These are phyloP conservation scores for Thraustochytrium sp. DNA, from an alignment of 352 stramenopile species.

Conservation along the genomic window DNA sequence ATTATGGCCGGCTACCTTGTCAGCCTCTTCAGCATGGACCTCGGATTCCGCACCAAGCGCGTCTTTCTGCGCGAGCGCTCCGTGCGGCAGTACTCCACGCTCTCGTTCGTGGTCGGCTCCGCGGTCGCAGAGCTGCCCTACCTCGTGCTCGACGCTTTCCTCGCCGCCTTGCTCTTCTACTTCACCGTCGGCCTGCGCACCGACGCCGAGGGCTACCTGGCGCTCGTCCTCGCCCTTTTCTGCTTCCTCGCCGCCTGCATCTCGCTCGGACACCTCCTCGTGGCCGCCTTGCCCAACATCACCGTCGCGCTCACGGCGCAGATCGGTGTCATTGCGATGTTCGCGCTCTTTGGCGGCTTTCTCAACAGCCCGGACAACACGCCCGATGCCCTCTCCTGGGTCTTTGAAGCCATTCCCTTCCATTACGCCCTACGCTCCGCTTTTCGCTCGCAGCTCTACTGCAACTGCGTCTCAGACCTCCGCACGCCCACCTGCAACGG, in stretches of 20 bases:
- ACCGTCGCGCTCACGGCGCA: not conserved
- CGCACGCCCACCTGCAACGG: no score
- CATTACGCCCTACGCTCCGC: not conserved
- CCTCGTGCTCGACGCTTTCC: not conserved
- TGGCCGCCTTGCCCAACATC: not conserved
- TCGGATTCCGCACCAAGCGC: not conserved
- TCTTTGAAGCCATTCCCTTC: not conserved
- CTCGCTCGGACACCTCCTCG: not conserved
- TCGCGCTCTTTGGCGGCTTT: conserved; percentile 5
- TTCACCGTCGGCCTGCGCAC: not conserved
- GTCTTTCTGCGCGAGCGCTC: not conserved
- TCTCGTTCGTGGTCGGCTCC: not conserved
- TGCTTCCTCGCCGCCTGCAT: not conserved
- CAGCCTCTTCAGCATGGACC: not conserved
- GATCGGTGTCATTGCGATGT: not conserved
- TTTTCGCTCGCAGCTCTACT: not conserved
- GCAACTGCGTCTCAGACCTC: not conserved
- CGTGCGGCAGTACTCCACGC: not conserved
- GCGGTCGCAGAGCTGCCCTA: not conserved
- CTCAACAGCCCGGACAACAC: not conserved
- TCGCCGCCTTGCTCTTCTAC: not conserved
- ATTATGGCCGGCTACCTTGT: not conserved
- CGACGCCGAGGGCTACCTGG: not conserved
- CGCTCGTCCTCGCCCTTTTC: not conserved
- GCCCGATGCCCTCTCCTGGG: not conserved